Evolutionary conservation across 306 rosid genomes (phyloP).

Genomic region (Cajanus cajan): DNA sequence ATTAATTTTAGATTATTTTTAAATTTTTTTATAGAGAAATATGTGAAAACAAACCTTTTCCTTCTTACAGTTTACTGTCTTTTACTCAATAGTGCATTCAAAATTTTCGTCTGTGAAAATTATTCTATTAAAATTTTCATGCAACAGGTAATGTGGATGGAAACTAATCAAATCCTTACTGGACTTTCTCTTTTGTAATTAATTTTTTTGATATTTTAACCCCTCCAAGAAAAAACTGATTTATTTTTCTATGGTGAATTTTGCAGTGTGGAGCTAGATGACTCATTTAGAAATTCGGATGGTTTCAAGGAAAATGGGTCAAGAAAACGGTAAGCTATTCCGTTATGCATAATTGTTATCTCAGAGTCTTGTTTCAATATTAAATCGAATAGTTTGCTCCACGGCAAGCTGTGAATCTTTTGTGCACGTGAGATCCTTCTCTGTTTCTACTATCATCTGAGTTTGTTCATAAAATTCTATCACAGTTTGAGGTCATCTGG

Average conservation of each 20-base stretch:
- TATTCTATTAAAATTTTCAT: neutral
- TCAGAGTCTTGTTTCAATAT: neutral
- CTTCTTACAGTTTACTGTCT: neutral
- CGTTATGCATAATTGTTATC: neutral
- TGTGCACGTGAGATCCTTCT: neutral
- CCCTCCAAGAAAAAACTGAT: neutral
- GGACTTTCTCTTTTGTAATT: neutral
- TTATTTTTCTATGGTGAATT: neutral
- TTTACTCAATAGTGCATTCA: neutral
- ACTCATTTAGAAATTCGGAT: slow-evolving; percentile 34
- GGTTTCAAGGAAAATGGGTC: slow-evolving; percentile 48
- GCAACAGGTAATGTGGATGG: neutral
- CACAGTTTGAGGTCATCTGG: slow-evolving; percentile 53
- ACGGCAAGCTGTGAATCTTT: neutral
- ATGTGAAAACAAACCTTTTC: too few species aligned
- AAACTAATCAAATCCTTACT: neutral
- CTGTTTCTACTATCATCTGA: neutral
- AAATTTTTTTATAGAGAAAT: too few species aligned
- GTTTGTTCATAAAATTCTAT: neutral
- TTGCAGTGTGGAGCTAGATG: slow-evolving; percentile 60
- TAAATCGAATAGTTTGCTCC: neutral
- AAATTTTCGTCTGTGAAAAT: neutral
- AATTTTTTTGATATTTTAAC: neutral
- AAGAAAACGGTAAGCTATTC: slow-evolving; percentile 51
- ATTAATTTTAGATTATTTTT: too few species aligned